Conservation (phyloP, 1,284 basidiomycete genomes). For the Leccinum pseudoinsigne region DNA sequence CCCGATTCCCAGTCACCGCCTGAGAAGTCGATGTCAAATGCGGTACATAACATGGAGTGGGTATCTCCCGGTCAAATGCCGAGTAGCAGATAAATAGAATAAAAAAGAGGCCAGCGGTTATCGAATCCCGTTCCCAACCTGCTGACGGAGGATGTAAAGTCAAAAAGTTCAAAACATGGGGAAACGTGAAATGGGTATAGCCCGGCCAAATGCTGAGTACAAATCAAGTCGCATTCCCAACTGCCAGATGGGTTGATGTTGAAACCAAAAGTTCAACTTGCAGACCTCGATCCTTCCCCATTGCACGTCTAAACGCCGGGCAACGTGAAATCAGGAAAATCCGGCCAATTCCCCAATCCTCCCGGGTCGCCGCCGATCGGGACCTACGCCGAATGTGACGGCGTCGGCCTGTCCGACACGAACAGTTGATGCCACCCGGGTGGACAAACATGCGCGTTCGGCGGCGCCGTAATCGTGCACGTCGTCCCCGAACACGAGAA, state of each 20-base stretch:
- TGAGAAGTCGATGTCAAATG: background rate
- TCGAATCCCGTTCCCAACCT: too few species aligned
- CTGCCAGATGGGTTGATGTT: background rate
- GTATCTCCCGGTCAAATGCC: background rate
- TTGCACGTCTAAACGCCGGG: conserved; percentile 43
- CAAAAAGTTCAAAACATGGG: background rate
- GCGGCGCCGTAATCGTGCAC: conserved; percentile 69
- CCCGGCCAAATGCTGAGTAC: too few species aligned
- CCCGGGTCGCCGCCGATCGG: conserved; percentile 75
- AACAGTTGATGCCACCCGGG: conserved; percentile 76
- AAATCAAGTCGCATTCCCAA: too few species aligned
- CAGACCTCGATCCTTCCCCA: background rate
- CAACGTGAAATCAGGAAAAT: conserved; percentile 57
- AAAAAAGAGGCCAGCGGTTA: background rate
- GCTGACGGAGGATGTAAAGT: background rate
- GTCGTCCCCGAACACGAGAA: conserved; percentile 61
- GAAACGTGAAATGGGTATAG: background rate
- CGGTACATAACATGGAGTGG: background rate
- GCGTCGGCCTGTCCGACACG: conserved; percentile 71
- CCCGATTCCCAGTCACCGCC: too few species aligned
- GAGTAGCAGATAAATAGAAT: background rate
- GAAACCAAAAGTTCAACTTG: background rate
- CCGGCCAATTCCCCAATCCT: conserved; percentile 66
- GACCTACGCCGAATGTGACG: conserved; percentile 69
- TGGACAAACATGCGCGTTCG: conserved; percentile 63